Percentiles rank a stretch among this genome's conserved stretches.
Evolutionary conservation across 2,329 filamentous ascomycete species (phyloP).

Genomic region (Hymenoscyphus repandus): DNA sequence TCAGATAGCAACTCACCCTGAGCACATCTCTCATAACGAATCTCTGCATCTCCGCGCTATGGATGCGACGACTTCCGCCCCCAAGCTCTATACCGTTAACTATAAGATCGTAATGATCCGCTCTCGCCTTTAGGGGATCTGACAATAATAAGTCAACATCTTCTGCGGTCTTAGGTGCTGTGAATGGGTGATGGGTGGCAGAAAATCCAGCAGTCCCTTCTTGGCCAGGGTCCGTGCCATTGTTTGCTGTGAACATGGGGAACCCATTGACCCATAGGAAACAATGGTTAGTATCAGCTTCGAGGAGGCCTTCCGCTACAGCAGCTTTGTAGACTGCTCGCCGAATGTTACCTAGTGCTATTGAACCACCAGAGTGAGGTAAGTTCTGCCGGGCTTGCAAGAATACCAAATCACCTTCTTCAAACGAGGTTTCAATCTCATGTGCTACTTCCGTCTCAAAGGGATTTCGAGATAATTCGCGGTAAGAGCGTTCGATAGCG

Average conservation of each 20-base stretch:
- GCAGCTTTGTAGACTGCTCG: constrained; percentile 28
- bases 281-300: constrained; percentile 42
- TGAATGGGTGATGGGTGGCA: constrained; percentile 94
- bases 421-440: constrained; percentile 33
- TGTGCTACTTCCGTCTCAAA: constrained; percentile 19
- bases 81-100: constrained; percentile 93
- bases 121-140: constrained; percentile 66
- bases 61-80: constrained; percentile 88
- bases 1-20: constrained; percentile 35
- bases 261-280: constrained; percentile 86
- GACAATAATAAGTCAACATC: constrained; percentile 72
- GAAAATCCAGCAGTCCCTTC: constrained; percentile 75
- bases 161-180: constrained; percentile 65
- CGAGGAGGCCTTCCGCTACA: constrained; percentile 20
- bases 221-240: constrained; percentile 55
- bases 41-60: constrained; percentile 75
- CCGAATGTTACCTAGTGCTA: constrained; percentile 36
- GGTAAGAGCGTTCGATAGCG: constrained; percentile 33
- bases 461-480: constrained; percentile 5
- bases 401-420: constrained; percentile 74
- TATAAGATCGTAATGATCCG: constrained; percentile 93
- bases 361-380: constrained; percentile 69
- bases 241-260: constrained; percentile 77
- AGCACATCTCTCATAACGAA: constrained; percentile 81
- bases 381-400: constrained; percentile 67